Percentiles rank a stretch among this genome's conserved stretches.
phyloP scores from a whole-genome alignment of 2,329 filamentous ascomycete species.

The Sclerotinia nivalis region DNA sequence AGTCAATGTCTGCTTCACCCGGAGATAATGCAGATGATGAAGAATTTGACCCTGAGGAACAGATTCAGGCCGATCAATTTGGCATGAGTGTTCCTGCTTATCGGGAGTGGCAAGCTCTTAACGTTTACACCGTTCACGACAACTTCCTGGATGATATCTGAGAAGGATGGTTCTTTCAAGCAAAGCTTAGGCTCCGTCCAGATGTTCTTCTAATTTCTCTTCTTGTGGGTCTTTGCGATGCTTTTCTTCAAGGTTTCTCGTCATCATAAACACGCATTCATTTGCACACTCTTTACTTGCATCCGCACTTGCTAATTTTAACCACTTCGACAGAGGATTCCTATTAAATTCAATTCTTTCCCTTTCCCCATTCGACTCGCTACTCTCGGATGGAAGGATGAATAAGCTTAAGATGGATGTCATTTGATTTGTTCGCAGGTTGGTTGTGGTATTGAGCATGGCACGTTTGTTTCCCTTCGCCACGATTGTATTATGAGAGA shows the following conservation, averaged over 20 bases:
- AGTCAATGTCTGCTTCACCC: no score
- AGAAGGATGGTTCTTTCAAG: background rate
- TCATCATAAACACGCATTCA: background rate
- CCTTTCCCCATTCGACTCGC: background rate
- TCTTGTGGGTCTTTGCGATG: background rate
- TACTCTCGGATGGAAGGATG: background rate
- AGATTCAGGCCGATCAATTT: background rate
- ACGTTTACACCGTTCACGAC: background rate
- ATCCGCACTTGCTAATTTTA: background rate
- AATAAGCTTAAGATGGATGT: background rate
- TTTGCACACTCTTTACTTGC: background rate
- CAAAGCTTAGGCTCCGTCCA: background rate
- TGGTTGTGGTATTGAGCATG: background rate
- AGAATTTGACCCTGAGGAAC: background rate
- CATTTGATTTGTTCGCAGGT: background rate
- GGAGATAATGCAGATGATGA: background rate
- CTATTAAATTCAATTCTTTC: background rate
- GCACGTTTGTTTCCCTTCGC: background rate
- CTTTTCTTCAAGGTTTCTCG: background rate
- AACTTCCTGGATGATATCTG: background rate
- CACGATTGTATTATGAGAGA: background rate
- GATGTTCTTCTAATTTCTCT: background rate
- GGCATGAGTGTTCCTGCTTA: background rate
- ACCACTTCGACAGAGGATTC: slow-evolving; percentile 6
- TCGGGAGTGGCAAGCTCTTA: background rate